Conservation (phyloP, 1,284 basidiomycete species). For the Anthracocystis panici-leucophaei region DNA sequence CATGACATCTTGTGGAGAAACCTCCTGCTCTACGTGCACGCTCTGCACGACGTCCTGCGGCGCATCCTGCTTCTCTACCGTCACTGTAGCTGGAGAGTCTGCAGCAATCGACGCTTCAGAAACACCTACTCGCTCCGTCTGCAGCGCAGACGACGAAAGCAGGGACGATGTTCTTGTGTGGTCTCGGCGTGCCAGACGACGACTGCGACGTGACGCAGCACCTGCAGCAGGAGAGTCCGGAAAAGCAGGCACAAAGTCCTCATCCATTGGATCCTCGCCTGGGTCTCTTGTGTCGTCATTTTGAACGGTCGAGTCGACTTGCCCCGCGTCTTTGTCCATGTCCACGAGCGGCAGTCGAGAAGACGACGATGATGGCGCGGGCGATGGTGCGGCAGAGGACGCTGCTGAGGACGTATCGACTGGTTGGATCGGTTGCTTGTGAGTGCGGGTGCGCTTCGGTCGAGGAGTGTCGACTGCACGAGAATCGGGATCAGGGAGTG, state of each 20-base stretch:
- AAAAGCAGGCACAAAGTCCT: background rate
- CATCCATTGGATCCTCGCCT: background rate
- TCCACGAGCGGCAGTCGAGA: background rate
- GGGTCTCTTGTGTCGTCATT: background rate
- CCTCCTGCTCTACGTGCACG: background rate
- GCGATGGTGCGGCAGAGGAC: background rate
- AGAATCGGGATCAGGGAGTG: constrained; percentile 2
- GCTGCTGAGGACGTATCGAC: constrained; percentile 4
- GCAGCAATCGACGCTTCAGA: background rate
- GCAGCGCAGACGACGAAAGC: constrained; percentile 11
- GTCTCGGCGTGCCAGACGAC: background rate
- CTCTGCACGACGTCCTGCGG: background rate
- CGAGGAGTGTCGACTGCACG: background rate
- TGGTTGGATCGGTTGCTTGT: constrained; percentile 17
- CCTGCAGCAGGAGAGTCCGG: constrained; percentile 28
- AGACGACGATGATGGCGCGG: constrained; percentile 1
- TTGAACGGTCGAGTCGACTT: background rate
- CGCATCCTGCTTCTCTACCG: background rate
- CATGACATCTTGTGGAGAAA: background rate
- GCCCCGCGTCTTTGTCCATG: background rate
- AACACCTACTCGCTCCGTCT: background rate
- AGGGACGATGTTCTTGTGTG: constrained; percentile 13
- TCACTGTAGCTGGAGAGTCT: background rate
- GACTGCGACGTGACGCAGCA: constrained; percentile 20
- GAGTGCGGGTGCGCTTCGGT: constrained; percentile 21